These are phyloP conservation scores for Globisporangium megalacanthum DNA, from an alignment of 352 stramenopile species.

Conservation along the genomic window DNA sequence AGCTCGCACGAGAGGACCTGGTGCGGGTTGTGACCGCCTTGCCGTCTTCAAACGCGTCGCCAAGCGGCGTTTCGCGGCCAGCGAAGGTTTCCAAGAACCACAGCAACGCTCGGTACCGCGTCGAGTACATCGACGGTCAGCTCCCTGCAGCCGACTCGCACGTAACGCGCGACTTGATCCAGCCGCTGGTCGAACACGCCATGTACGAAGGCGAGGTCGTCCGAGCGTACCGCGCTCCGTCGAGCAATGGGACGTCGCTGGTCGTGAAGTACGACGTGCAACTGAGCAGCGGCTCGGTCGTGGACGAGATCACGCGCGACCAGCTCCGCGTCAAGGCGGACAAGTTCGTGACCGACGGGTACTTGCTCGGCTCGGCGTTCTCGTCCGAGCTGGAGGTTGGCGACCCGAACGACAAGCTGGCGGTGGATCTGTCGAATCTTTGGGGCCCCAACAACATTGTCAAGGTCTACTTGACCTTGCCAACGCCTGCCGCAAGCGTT, in stretches of 20 bases:
- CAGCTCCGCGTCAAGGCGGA: constrained; percentile 34
- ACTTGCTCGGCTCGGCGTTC: constrained; percentile 36
- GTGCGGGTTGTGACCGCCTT: constrained; percentile 21
- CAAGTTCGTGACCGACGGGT: constrained; percentile 32
- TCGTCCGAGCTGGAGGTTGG: constrained; percentile 15
- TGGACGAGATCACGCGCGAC: constrained; percentile 23
- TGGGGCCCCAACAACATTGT: constrained; percentile 41
- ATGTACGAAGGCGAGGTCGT: constrained; percentile 31
- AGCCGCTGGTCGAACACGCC: constrained; percentile 16
- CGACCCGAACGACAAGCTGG: constrained; percentile 14
- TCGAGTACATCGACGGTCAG: constrained; percentile 38
- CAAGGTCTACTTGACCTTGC: constrained; percentile 48
- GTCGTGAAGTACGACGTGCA: constrained; percentile 19
- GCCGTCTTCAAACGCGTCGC: background rate
- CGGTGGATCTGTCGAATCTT: constrained; percentile 23
- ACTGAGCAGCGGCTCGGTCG: constrained; percentile 34
- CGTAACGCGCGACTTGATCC: constrained; percentile 32
- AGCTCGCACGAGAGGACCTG: constrained; percentile 42
- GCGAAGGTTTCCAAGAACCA: constrained; percentile 32
- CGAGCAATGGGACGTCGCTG: background rate
- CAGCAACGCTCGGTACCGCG: constrained; percentile 44
- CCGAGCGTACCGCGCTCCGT: constrained; percentile 14
- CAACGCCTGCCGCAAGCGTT: constrained; percentile 21
- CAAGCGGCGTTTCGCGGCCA: constrained; percentile 9
- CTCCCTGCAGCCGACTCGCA: constrained; percentile 16